Percentiles rank a stretch among this genome's conserved stretches.
These are phyloP conservation scores for Lachnellula arida DNA, from an alignment of 2,329 filamentous ascomycete genomes.

Conservation along the genomic window DNA sequence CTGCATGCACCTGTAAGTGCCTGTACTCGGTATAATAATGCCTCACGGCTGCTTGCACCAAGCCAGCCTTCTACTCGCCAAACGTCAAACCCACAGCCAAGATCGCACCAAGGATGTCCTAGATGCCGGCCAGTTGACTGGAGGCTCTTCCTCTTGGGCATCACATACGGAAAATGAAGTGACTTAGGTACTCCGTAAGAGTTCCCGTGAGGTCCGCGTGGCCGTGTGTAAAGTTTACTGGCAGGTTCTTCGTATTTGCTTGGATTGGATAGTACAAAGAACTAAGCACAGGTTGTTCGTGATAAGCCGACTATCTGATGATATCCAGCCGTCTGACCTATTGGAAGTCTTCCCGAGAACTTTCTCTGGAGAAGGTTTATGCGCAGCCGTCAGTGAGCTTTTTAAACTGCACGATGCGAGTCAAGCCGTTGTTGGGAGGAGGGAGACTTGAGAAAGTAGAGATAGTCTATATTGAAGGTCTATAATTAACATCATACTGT, in stretches of 20 bases:
- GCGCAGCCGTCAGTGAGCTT: not conserved
- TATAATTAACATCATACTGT: no score
- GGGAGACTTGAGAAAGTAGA: not conserved
- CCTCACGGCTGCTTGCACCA: not conserved
- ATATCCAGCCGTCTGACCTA: not conserved
- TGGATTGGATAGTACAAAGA: not conserved
- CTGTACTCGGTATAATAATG: not conserved
- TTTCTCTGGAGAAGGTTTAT: not conserved
- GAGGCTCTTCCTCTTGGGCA: not conserved
- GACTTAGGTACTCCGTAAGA: not conserved
- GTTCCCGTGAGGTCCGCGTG: not conserved
- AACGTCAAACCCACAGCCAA: not conserved
- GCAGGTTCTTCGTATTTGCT: not conserved
- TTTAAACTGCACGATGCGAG: not conserved
- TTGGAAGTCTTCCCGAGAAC: not conserved
- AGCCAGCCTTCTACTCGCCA: conserved; percentile 9
- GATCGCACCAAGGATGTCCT: not conserved
- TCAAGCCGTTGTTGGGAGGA: not conserved
- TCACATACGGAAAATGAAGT: not conserved
- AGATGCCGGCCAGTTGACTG: not conserved
- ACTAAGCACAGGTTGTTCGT: not conserved
- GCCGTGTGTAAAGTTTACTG: not conserved
- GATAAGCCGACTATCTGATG: not conserved
- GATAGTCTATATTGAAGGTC: not conserved
- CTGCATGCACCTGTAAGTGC: not conserved